Evolutionary conservation across 371 early-diverging fungal species (phyloP), one percentile per base, ranked within the genome.

Genomic region (Rozella allomycis): DNA sequence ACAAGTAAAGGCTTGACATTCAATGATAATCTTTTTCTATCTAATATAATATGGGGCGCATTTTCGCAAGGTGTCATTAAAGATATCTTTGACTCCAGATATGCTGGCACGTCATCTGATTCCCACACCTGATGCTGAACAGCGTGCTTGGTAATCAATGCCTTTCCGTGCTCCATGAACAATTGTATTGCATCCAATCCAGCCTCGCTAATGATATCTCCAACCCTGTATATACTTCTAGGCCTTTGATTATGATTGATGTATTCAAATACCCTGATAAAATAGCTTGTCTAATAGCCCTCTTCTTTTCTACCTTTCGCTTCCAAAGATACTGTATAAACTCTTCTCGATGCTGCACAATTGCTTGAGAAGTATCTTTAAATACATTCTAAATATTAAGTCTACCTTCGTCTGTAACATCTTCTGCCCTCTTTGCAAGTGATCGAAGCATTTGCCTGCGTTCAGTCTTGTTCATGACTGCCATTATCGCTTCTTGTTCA

Each of bases 251-350:
- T 20, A n/a, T 16, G 8, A 10, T 27, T 5, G 5, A 29, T 23
- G 5, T 6, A n/a, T 10, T 7, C n/a, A 22, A 31, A 11, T 34
- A 58, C 62, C 60, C 59, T 2, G 45, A 36, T 31, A 51, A 54
- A 31, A 62, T 59, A 32, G 59, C 35, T 7, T 29, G 8, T 16
- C 56, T 37, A 26, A 57, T 37, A 12, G 59, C 58, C 17, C 39
- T 40, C 29, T 47, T 38, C 7, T 54, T 29, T 10, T 45, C 34
- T 21, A 52, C 17, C 16, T 60, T 35, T 2, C 63, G 31, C 23
- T 50, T 51, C 55, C 57, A 59, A 5, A 59, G 50, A 25, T 50
- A 54, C 33, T 57, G 60, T 4, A 47, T 19, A 26, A 62, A 59
- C 20, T 57, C 58, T 17, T 62, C 63, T 22, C 44, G 38, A 35